Evolutionary conservation across 495 filamentous ascomycete species (phyloP).

Genomic region (Daldinia childiae): DNA sequence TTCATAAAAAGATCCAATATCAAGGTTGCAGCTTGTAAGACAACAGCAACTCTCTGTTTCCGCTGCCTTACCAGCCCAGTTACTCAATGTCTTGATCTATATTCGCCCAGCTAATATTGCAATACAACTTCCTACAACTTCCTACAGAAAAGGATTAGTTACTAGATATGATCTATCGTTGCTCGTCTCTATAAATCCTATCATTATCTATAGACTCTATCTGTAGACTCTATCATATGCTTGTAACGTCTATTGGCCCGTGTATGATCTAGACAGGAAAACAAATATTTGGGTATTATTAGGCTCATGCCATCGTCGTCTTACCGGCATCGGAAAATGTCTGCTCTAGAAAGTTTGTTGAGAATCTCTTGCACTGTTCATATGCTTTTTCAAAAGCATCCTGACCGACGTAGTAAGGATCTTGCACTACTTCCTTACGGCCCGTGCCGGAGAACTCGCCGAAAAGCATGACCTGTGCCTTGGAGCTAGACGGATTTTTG

Average conservation of each 20-base stretch:
- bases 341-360: conserved; percentile 72
- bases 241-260: neutral
- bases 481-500: conserved; percentile 53
- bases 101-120: neutral
- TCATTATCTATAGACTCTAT: neutral
- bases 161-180: neutral
- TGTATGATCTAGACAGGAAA: conserved; percentile 17
- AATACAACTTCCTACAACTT: no score
- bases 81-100: neutral
- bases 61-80: neutral
- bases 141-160: no score
- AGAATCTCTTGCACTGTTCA: conserved; percentile 82
- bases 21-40: conserved; percentile 4
- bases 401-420: conserved; percentile 90
- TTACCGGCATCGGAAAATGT: conserved; percentile 55
- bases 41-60: neutral
- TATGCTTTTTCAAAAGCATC: conserved; percentile 88
- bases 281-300: conserved; percentile 25
- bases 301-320: conserved; percentile 9
- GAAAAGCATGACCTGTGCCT: conserved; percentile 78
- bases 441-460: conserved; percentile 80
- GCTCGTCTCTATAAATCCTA: neutral
- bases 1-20: conserved; percentile 10
- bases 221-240: neutral
- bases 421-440: conserved; percentile 75